phyloP scores from a whole-genome alignment of 179 eudicot species.

The Actinidia arguta region DNA sequence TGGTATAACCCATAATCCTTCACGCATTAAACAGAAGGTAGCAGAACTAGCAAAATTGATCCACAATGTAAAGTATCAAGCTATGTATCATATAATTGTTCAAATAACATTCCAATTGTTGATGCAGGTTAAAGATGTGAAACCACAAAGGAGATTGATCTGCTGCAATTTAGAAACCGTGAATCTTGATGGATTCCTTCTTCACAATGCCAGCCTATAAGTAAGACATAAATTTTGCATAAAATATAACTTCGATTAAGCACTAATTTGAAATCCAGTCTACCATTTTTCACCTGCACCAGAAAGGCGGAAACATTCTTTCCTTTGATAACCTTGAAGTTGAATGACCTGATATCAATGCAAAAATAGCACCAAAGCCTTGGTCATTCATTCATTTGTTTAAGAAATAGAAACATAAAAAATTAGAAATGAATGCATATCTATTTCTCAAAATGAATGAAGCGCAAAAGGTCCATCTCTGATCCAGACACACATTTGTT shows the following conservation, averaged over 20 bases:
- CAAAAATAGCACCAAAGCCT: neutral
- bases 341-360: conserved; percentile 36
- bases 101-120: neutral
- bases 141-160: neutral
- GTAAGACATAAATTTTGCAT: neutral
- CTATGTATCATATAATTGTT: neutral
- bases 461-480: neutral
- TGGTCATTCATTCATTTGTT: neutral
- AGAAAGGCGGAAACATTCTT: conserved; percentile 45
- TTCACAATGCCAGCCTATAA: conserved; percentile 46
- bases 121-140: neutral
- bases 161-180: conserved; percentile 36
- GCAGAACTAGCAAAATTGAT: conserved; percentile 1
- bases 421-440: neutral
- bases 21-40: neutral
- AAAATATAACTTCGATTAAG: neutral
- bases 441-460: neutral
- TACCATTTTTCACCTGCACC: conserved; percentile 27
- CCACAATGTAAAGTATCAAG: neutral
- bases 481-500: neutral
- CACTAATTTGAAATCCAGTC: neutral
- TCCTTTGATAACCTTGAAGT: conserved; percentile 45
- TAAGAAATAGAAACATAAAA: neutral
- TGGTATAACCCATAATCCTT: no score
- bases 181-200: conserved; percentile 46